phyloP scores from a whole-genome alignment of 106 monocot species.

The Phalaenopsis equestris region DNA sequence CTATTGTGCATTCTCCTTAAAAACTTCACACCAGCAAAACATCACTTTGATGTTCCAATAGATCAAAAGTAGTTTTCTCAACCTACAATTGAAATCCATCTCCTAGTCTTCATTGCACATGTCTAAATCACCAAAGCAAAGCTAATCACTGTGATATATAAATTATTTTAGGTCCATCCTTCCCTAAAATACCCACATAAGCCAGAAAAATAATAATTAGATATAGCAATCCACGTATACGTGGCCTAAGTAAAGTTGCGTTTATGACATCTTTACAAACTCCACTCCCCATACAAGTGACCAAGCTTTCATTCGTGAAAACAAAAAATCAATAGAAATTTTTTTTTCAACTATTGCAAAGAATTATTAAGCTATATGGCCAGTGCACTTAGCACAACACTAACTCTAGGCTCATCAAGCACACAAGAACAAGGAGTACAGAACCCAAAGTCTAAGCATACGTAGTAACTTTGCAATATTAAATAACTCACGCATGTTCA shows the following conservation, averaged over 20 bases:
- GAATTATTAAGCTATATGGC: neutral
- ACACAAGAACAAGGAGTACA: neutral
- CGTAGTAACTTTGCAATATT: neutral
- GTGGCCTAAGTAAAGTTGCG: neutral
- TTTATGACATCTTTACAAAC: neutral
- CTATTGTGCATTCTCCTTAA: no score
- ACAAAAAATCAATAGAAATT: neutral
- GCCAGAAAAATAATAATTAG: neutral
- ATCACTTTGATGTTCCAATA: neutral
- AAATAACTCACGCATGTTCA: neutral
- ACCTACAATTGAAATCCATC: neutral
- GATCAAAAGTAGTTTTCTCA: neutral
- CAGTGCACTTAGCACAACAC: neutral
- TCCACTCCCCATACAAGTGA: neutral
- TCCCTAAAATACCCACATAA: neutral
- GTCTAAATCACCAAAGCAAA: neutral
- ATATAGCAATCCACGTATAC: neutral
- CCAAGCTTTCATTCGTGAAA: neutral
- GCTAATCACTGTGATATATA: neutral
- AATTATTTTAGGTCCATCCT: neutral
- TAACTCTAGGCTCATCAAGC: neutral
- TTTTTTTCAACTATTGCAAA: neutral
- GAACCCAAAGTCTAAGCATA: neutral
- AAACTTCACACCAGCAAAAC: no score
- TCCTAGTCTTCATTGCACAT: neutral